Conservation (phyloP, 2,329 filamentous ascomycete genomes). For the Aspergillus floridensis region DNA sequence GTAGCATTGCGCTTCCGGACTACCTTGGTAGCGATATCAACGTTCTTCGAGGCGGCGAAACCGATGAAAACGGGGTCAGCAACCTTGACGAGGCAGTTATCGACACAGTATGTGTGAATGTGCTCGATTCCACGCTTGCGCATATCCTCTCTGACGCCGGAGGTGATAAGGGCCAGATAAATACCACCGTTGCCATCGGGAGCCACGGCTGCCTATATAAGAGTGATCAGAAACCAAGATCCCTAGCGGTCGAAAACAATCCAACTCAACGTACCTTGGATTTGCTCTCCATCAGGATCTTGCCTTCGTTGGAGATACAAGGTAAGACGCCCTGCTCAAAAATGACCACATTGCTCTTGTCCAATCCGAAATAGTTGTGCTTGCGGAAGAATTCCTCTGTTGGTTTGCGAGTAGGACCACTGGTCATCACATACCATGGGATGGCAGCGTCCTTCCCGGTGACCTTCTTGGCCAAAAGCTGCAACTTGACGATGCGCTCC, state of each 20-base stretch:
- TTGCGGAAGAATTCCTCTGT: conserved; percentile 93
- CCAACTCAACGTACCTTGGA: conserved; percentile 57
- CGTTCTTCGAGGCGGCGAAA: conserved; percentile 80
- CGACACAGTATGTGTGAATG: conserved; percentile 96
- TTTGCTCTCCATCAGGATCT: conserved; percentile 92
- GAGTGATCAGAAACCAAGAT: background rate
- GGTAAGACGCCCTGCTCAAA: conserved; percentile 97
- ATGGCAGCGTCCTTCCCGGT: conserved; percentile 63
- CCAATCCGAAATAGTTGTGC: conserved; percentile 85
- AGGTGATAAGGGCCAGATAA: conserved; percentile 83
- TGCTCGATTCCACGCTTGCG: conserved; percentile 84
- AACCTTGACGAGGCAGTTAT: conserved; percentile 99
- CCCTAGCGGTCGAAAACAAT: background rate
- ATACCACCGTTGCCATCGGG: conserved; percentile 97
- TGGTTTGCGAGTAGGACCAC: conserved; percentile 83
- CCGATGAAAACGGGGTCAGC: conserved; percentile 94
- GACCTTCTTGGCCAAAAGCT: conserved; percentile 73
- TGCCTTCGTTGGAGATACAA: conserved; percentile 95
- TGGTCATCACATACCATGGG: conserved; percentile 99
- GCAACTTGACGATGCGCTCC: conserved; percentile 84
- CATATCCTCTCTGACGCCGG: conserved; percentile 83
- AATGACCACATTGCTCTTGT: conserved; percentile 80
- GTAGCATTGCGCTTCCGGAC: conserved; percentile 96
- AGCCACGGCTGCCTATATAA: conserved; percentile 71
- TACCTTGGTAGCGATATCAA: conserved; percentile 98